Evolutionary conservation across 495 filamentous ascomycete genomes (phyloP).

Genomic region (Hypoxylon trugodes): DNA sequence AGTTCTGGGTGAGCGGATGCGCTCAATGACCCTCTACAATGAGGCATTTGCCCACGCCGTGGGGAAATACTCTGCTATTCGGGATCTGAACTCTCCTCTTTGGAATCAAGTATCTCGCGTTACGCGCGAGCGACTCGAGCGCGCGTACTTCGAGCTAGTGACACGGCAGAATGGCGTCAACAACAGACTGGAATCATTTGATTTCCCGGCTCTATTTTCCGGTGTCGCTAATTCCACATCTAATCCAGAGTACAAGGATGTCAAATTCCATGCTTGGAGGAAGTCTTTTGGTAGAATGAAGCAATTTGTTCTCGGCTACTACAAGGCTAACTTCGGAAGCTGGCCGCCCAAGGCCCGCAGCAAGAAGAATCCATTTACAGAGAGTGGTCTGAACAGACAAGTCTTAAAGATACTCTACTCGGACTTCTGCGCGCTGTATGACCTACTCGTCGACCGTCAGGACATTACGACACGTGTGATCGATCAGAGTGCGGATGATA

Average conservation of each 20-base stretch:
- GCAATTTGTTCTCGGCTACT: constrained; percentile 76
- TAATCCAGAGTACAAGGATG: constrained; percentile 71
- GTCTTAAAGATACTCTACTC: constrained; percentile 83
- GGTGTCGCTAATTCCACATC: constrained; percentile 84
- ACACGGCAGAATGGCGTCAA: constrained; percentile 72
- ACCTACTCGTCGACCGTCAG: constrained; percentile 82
- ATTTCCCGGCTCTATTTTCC: constrained; percentile 91
- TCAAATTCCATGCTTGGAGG: constrained; percentile 88
- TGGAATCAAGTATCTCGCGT: constrained; percentile 70
- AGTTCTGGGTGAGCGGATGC: constrained; percentile 85
- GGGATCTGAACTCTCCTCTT: constrained; percentile 71
- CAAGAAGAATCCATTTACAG: constrained; percentile 92
- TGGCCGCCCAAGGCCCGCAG: constrained; percentile 93
- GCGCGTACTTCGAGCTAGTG: constrained; percentile 80
- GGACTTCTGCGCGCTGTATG: constrained; percentile 87
- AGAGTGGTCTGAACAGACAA: constrained; percentile 83
- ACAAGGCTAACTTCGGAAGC: constrained; percentile 83
- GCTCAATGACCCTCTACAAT: constrained; percentile 81
- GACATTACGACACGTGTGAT: constrained; percentile 65
- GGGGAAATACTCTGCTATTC: constrained; percentile 82
- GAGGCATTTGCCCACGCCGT: constrained; percentile 94
- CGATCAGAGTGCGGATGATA: constrained; percentile 56
- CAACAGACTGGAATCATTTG: constrained; percentile 76
- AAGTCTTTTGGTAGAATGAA: constrained; percentile 75
- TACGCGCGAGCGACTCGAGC: constrained; percentile 81